phyloP scores from a whole-genome alignment of 495 filamentous ascomycete genomes.

The Podospora appendiculata region DNA sequence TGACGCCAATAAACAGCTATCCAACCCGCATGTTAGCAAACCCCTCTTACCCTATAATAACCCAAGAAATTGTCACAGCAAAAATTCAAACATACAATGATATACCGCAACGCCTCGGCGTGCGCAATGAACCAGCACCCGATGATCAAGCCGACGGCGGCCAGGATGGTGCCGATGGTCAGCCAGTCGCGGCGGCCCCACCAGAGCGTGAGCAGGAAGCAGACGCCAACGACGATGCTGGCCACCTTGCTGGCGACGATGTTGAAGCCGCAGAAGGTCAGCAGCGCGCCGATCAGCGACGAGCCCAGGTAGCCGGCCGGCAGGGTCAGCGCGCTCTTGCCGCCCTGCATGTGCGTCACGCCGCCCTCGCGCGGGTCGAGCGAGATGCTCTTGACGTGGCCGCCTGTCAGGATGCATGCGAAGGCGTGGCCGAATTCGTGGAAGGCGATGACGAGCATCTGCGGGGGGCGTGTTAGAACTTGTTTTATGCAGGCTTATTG shows the following conservation, averaged over 20 bases:
- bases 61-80: not conserved
- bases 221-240: constrained; percentile 61
- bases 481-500: not conserved
- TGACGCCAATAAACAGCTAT: constrained; percentile 68
- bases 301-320: constrained; percentile 73
- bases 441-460: constrained; percentile 79
- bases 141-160: constrained; percentile 62
- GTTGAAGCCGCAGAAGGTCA: constrained; percentile 75
- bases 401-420: constrained; percentile 63
- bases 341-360: constrained; percentile 75
- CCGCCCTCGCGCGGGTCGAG: constrained; percentile 62
- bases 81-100: constrained; percentile 35
- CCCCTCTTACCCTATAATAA: not conserved
- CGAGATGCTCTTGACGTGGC: constrained; percentile 57
- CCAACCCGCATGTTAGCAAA: not conserved
- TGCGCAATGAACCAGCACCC: constrained; percentile 75
- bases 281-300: constrained; percentile 64
- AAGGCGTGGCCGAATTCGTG: constrained; percentile 78
- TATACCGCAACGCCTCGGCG: constrained; percentile 62
- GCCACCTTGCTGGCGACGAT: constrained; percentile 74
- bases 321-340: constrained; percentile 61
- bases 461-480: not conserved
- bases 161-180: constrained; percentile 59
- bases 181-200: constrained; percentile 74
- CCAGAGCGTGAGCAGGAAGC: constrained; percentile 71